phyloP scores from a whole-genome alignment of 306 rosid species.

The Cicer yamashitae region DNA sequence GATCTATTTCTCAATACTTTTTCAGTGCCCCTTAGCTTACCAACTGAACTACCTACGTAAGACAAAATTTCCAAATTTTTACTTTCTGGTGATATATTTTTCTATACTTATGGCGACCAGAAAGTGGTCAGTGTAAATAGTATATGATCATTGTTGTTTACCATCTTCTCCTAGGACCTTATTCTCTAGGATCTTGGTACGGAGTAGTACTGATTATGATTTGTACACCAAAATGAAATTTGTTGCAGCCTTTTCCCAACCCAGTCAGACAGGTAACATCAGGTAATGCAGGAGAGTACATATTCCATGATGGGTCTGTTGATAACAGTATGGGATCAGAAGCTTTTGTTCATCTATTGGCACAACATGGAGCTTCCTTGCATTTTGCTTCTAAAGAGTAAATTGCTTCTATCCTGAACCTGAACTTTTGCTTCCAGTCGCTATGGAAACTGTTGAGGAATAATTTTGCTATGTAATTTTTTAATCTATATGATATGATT shows the following conservation, averaged over 20 bases:
- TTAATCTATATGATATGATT: not conserved
- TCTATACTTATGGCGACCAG: not conserved
- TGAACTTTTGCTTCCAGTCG: conserved; percentile 38
- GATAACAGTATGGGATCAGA: conserved; percentile 66
- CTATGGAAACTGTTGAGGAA: conserved; percentile 18
- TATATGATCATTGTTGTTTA: conserved; percentile 40
- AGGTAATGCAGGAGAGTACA: conserved; percentile 64
- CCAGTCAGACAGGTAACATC: conserved; percentile 59
- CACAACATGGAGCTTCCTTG: conserved; percentile 66
- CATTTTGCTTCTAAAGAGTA: conserved; percentile 78
- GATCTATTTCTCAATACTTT: too few relatives aligned
- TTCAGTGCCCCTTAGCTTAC: too few relatives aligned
- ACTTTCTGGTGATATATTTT: too few relatives aligned
- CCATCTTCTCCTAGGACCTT: conserved; percentile 35
- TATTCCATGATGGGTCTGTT: conserved; percentile 59
- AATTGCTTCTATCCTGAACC: conserved; percentile 46
- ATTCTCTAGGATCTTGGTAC: conserved; percentile 26
- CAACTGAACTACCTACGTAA: too few relatives aligned
- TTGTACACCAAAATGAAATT: conserved; percentile 46
- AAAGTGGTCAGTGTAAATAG: conserved; percentile 55
- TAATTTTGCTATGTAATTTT: conserved; percentile 31
- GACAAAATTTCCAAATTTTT: too few relatives aligned
- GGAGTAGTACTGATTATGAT: conserved; percentile 44
- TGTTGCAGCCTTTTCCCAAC: conserved; percentile 55
- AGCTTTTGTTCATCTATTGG: conserved; percentile 67